Evolutionary conservation across 768 basidiomycete genomes (phyloP).

Genomic region (Lactarius trivialis): DNA sequence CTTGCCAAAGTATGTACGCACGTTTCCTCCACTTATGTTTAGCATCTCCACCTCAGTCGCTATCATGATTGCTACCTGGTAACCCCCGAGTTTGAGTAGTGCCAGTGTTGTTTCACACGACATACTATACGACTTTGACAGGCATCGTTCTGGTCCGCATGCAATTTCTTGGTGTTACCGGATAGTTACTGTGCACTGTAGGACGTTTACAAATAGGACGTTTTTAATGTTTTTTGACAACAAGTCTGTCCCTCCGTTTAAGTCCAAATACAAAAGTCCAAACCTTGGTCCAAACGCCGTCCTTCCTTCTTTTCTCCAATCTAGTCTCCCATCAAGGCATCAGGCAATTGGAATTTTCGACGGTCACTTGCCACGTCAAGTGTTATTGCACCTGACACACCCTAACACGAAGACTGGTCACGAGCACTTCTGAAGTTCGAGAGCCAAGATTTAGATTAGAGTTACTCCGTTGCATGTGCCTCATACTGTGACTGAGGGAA

Average conservation of each 20-base stretch:
- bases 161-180: not conserved
- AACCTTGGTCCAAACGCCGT: not conserved
- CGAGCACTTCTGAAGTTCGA: not conserved
- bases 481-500: not conserved
- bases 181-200: not conserved
- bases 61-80: not conserved
- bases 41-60: not conserved
- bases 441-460: not conserved
- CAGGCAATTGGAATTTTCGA: not conserved
- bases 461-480: not conserved
- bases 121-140: not conserved
- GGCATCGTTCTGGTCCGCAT: not conserved
- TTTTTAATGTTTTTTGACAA: not conserved
- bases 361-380: not conserved
- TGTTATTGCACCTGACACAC: not conserved
- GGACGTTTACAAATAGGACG: not conserved
- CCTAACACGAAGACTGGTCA: not conserved
- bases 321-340: not conserved
- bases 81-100: not conserved
- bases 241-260: not conserved
- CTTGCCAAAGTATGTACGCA: not conserved
- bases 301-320: not conserved
- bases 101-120: not conserved
- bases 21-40: not conserved
- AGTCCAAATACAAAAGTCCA: no score